Conservation (phyloP, 306 rosid species). For the Acacia acuminata region DNA sequence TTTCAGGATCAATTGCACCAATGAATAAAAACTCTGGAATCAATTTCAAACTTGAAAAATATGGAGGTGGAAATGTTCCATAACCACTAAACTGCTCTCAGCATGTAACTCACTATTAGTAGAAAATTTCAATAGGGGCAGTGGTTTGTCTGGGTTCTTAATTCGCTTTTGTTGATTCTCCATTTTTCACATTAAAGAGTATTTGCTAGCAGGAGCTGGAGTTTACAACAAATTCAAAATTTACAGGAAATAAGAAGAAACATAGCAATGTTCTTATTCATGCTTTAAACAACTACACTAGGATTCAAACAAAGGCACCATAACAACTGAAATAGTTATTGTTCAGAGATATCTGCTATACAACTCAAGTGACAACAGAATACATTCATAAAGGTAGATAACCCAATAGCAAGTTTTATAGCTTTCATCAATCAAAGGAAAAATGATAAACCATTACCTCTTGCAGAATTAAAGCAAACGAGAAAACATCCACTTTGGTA, state of each 20-base stretch:
- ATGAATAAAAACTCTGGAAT: background rate
- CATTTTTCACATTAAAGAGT: background rate
- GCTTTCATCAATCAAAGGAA: conserved; percentile 25
- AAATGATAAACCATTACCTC: conserved; percentile 59
- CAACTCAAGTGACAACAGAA: background rate
- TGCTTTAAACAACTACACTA: background rate
- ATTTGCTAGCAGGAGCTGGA: background rate
- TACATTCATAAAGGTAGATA: background rate
- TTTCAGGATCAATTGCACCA: background rate
- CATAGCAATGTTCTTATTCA: background rate
- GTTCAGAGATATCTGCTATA: background rate
- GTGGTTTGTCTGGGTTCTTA: background rate
- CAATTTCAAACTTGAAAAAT: background rate
- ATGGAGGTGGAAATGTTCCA: background rate
- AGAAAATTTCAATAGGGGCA: background rate
- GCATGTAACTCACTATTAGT: background rate
- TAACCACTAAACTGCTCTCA: background rate
- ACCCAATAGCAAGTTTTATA: background rate
- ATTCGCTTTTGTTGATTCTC: background rate
- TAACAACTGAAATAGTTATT: background rate
- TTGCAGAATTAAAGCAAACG: conserved; percentile 88
- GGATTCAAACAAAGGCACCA: background rate
- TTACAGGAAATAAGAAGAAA: background rate
- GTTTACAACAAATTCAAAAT: background rate
- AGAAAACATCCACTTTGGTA: conserved; percentile 96